A percentile compares a stretch with the other conserved stretches of the same genome.
phyloP scores from a whole-genome alignment of 2,329 filamentous ascomycete species.

The Phialophora chinensis region DNA sequence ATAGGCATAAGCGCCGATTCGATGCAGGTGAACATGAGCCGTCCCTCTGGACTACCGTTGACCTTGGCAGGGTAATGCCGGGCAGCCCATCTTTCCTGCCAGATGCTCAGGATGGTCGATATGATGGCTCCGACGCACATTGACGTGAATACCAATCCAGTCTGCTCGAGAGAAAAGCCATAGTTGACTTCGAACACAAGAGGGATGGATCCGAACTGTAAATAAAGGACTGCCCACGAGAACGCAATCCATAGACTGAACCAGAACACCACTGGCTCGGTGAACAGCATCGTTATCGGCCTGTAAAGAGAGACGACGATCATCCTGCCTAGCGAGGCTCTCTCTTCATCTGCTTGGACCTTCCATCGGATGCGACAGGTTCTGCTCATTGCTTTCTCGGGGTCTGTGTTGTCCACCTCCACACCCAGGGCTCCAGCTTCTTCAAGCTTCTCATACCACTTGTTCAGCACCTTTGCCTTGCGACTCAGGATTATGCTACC shows the following conservation, averaged over 20 bases:
- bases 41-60: slow-evolving; percentile 68
- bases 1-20: slow-evolving; percentile 77
- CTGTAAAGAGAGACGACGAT: slow-evolving; percentile 36
- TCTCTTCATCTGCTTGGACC: slow-evolving; percentile 36
- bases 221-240: slow-evolving; percentile 85
- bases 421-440: slow-evolving; percentile 60
- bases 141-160: slow-evolving; percentile 74
- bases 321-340: slow-evolving; percentile 34
- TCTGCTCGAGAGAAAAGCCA: slow-evolving; percentile 69
- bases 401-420: slow-evolving; percentile 61
- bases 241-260: slow-evolving; percentile 92
- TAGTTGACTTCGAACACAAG: slow-evolving; percentile 74
- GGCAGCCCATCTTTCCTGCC: slow-evolving; percentile 67
- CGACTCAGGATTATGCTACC: slow-evolving; percentile 78
- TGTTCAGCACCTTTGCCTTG: slow-evolving; percentile 75
- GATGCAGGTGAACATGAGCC: slow-evolving; percentile 82
- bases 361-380: slow-evolving; percentile 39
- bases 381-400: slow-evolving; percentile 57
- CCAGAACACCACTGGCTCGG: slow-evolving; percentile 68
- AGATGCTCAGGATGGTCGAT: slow-evolving; percentile 71
- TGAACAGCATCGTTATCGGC: slow-evolving; percentile 59
- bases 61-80: slow-evolving; percentile 43
- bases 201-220: slow-evolving; percentile 80
- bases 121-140: slow-evolving; percentile 71
- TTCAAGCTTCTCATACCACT: slow-evolving; percentile 79